These are phyloP conservation scores for Trapa bicornis DNA, from an alignment of 345 rosid species.

Conservation along the genomic window DNA sequence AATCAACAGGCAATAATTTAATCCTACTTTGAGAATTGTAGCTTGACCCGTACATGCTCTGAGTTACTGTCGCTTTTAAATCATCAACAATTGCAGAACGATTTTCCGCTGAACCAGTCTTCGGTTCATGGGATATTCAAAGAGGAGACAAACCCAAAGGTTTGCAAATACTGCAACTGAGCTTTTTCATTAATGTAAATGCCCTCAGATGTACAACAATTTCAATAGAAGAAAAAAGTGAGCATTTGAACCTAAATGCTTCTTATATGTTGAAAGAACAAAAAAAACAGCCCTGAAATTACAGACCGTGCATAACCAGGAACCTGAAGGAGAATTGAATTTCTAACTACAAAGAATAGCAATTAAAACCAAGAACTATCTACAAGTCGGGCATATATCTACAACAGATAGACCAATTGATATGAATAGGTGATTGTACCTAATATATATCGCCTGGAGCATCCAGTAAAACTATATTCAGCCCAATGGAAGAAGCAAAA, in stretches of 20 bases:
- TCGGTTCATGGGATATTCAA: not conserved
- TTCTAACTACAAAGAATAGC: slow-evolving; percentile 18
- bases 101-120: no score
- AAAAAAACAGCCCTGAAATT: slow-evolving; percentile 3
- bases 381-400: not conserved
- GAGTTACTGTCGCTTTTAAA: not conserved
- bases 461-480: not conserved
- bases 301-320: slow-evolving; percentile 15
- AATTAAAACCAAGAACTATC: not conserved
- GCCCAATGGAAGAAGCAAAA: not conserved
- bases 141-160: not conserved
- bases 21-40: not conserved
- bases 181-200: slow-evolving; percentile 15
- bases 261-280: not conserved
- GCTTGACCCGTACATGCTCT: not conserved
- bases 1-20: not conserved
- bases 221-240: slow-evolving; percentile 18
- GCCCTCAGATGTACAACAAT: slow-evolving; percentile 47
- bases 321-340: slow-evolving; percentile 9
- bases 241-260: not conserved
- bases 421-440: not conserved
- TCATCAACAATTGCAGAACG: no score
- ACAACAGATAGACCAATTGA: not conserved
- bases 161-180: slow-evolving; percentile 6
- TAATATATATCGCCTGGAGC: slow-evolving; percentile 1